phyloP scores from a whole-genome alignment of 169 alveolate species.

The Eimeria maxima region DNA sequence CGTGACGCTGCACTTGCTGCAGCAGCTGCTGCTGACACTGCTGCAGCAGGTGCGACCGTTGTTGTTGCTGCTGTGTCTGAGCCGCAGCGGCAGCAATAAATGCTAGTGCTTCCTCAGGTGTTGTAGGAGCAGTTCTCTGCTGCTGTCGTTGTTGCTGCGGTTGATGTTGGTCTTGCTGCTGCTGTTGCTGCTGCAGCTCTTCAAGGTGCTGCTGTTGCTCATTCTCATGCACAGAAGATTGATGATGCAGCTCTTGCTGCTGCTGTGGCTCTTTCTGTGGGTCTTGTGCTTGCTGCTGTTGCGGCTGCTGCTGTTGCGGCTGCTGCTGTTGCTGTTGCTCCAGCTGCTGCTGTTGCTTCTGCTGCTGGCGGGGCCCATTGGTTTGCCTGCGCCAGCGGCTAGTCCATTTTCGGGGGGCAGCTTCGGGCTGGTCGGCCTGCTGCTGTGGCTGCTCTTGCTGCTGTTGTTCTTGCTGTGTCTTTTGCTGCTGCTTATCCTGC shows the following conservation, averaged over 20 bases:
- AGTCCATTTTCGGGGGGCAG: not conserved
- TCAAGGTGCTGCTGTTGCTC: not conserved
- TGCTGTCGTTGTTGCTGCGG: not conserved
- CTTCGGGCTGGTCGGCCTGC: not conserved
- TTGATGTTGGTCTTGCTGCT: not conserved
- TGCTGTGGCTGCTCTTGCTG: not conserved
- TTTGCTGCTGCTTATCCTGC: not conserved
- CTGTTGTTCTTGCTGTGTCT: too few relatives aligned
- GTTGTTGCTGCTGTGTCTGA: conserved; percentile 19
- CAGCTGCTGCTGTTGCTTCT: not conserved
- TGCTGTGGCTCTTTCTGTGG: not conserved
- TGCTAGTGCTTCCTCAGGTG: not conserved
- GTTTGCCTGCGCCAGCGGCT: conserved; percentile 28
- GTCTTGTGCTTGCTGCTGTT: too few relatives aligned
- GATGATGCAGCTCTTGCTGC: not conserved
- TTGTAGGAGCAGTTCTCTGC: not conserved
- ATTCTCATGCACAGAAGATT: not conserved
- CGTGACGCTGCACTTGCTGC: not conserved
- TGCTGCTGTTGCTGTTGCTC: too few relatives aligned
- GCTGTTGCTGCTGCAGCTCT: not conserved
- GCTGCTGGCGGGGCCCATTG: conserved; percentile 1
- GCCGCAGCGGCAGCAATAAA: not conserved
- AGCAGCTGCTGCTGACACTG: conserved; percentile 35
- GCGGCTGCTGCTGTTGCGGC: too few relatives aligned
- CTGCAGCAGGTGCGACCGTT: conserved; percentile 17